These are phyloP conservation scores for Atkinsonella texensis DNA, from an alignment of 2,329 filamentous ascomycete genomes.

Conservation along the genomic window DNA sequence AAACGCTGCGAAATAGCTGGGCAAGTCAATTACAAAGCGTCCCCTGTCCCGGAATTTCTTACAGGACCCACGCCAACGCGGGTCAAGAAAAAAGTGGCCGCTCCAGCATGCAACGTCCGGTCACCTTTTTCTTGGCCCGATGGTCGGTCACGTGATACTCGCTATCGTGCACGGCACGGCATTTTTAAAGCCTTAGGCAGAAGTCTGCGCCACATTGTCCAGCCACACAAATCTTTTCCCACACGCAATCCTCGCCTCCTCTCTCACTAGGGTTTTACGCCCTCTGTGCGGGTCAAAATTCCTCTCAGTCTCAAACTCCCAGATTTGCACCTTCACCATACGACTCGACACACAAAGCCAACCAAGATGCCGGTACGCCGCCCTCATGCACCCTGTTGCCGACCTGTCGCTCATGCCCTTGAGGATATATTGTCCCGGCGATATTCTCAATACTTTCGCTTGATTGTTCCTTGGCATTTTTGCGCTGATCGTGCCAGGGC, in stretches of 20 bases:
- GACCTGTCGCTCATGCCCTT: constrained; percentile 1
- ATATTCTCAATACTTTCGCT: background rate
- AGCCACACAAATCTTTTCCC: background rate
- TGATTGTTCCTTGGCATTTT: background rate
- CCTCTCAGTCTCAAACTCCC: constrained; percentile 19
- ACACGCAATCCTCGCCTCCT: background rate
- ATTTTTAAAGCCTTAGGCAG: background rate
- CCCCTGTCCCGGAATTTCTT: constrained; percentile 8
- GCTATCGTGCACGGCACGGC: background rate
- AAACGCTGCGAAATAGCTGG: background rate
- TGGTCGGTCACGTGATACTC: background rate
- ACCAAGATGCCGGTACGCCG: constrained; percentile 30
- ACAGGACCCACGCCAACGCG: background rate
- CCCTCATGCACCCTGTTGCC: constrained; percentile 6
- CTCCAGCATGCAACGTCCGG: no score
- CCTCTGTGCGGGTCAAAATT: constrained; percentile 24
- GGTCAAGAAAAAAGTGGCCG: background rate
- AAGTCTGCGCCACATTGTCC: background rate
- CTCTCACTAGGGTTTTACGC: constrained; percentile 25
- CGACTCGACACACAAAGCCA: constrained; percentile 26
- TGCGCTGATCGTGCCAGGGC: background rate
- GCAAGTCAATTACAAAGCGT: constrained; percentile 6
- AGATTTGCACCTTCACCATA: constrained; percentile 21
- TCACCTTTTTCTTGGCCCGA: no score
- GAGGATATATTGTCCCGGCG: background rate